Base-by-base conservation (phyloP, 495 filamentous ascomycete species). In the Tuber calosporum region DNA sequence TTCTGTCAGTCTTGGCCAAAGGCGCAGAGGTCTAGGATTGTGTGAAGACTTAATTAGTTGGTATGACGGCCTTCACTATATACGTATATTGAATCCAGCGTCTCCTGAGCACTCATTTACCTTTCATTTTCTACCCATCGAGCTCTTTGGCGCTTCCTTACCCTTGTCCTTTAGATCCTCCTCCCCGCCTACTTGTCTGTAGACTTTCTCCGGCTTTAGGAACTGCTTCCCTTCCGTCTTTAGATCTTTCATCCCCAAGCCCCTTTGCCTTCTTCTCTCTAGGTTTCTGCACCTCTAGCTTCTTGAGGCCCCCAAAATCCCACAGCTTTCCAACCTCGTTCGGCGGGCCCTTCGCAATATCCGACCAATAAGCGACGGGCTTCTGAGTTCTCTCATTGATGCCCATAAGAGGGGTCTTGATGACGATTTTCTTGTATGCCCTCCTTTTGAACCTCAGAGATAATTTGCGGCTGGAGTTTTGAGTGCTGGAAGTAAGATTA, bases 401-500 rank as follows among this genome's bases (percentile, higher is more conserved):
- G n/a, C 36, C n/a, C 38, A 80, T 41, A 17, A 71, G 67, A 15
- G 72, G 66, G 20, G 53, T 69, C 15, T 78, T 53, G 22, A 38
- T 42, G 37, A 81, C 70, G 17, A 81, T 53, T 30, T 42, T 78
- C 34, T 75, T 75, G 70, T 74, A 81, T 36, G 73, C 48, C 70
- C 79, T 80, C 45, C 73, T 81, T 53, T 77, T 75, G 19, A 77
- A 77, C 43, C 79, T 80, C 34, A 68, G 41, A 4, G 79, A 75
- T 53, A 40, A 42, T 74, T 48, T 78, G 79, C 34, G 73, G 26
- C 13, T 13, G 7, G 26, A 34, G 68, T 38, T 70, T 73, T 22
- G 70, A 68, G 74, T 40, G 69, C 13, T 17, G 68, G 74, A 7
- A 53, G 53, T 36, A 9, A 66, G 41, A 71, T 74, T 15, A 1